Percentiles rank a stretch among this genome's conserved stretches.
These are phyloP conservation scores for Talaromyces sp. DNA, from an alignment of 2,329 filamentous ascomycete species.

Conservation along the genomic window DNA sequence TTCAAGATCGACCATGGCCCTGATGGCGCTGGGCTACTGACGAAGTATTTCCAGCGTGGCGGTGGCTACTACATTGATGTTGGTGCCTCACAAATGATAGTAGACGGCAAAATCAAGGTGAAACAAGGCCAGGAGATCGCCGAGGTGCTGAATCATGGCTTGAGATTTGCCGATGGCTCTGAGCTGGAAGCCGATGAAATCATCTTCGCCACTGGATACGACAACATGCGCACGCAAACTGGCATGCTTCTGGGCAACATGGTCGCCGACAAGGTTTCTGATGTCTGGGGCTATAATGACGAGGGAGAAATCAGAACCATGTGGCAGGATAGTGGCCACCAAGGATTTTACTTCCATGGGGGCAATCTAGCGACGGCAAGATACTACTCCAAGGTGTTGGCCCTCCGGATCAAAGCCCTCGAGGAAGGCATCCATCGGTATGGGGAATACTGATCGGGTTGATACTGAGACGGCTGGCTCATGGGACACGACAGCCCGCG, in stretches of 20 bases:
- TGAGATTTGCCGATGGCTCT: conserved; percentile 51
- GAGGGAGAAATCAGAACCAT: conserved; percentile 50
- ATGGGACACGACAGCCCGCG: too few species aligned
- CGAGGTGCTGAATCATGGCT: conserved; percentile 46
- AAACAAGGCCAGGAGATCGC: conserved; percentile 58
- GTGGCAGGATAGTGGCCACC: conserved; percentile 57
- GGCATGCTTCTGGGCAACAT: conserved; percentile 56
- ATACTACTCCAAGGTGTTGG: conserved; percentile 53
- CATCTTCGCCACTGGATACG: conserved; percentile 59
- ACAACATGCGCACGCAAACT: conserved; percentile 62
- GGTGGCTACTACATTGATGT: conserved; percentile 69
- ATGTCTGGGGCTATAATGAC: conserved; percentile 58
- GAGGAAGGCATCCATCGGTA: neutral
- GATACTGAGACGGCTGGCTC: too few species aligned
- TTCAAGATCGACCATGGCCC: conserved; percentile 58
- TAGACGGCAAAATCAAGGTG: conserved; percentile 59
- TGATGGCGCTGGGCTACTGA: conserved; percentile 52
- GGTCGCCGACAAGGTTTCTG: conserved; percentile 53
- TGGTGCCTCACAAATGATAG: conserved; percentile 57
- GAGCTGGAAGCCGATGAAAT: conserved; percentile 58
- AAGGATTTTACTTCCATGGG: conserved; percentile 62
- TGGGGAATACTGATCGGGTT: too few species aligned
- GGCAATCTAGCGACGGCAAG: conserved; percentile 60
- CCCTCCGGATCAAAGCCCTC: conserved; percentile 46
- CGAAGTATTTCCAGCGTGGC: conserved; percentile 61